phyloP scores from a whole-genome alignment of 2,329 filamentous ascomycete species.

The Fusarium tuaranense region DNA sequence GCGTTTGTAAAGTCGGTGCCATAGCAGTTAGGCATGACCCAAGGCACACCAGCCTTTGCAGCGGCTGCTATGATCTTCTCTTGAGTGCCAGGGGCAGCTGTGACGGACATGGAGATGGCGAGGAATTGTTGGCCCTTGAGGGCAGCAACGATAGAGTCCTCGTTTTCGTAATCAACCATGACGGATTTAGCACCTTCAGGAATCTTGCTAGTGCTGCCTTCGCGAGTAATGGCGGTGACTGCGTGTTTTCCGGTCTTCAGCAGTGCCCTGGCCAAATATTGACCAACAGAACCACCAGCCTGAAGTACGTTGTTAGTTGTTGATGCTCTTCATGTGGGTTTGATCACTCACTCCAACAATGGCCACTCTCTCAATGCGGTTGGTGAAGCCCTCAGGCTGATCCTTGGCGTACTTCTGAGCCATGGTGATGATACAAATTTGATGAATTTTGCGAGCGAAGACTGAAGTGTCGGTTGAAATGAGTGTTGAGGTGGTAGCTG shows the following conservation, averaged over 20 bases:
- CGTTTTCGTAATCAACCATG: conserved; percentile 58
- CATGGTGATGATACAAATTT: conserved; percentile 23
- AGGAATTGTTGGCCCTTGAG: conserved; percentile 67
- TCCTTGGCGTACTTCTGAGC: conserved; percentile 48
- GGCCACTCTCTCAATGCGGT: conserved; percentile 57
- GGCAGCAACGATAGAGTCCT: conserved; percentile 58
- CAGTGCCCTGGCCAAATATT: conserved; percentile 53
- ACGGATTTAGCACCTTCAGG: conserved; percentile 58
- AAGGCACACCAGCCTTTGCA: conserved; percentile 64
- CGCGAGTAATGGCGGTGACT: conserved; percentile 63
- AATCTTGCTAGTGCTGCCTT: conserved; percentile 53
- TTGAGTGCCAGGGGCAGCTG: conserved; percentile 59
- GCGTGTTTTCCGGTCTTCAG: conserved; percentile 61
- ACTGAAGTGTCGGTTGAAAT: background rate
- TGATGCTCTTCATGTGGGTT: accelerated
- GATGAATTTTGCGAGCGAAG: background rate
- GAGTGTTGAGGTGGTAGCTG: background rate
- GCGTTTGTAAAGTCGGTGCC: conserved; percentile 55
- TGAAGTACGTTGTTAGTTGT: conserved; percentile 35
- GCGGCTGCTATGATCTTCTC: conserved; percentile 65
- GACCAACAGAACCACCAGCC: conserved; percentile 57
- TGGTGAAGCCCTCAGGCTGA: conserved; percentile 53
- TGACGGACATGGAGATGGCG: conserved; percentile 63
- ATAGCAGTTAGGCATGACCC: conserved; percentile 67
- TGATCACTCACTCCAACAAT: conserved; percentile 59